Conservation (phyloP, 148 eudicot genomes). For the Bassia scoparia region DNA sequence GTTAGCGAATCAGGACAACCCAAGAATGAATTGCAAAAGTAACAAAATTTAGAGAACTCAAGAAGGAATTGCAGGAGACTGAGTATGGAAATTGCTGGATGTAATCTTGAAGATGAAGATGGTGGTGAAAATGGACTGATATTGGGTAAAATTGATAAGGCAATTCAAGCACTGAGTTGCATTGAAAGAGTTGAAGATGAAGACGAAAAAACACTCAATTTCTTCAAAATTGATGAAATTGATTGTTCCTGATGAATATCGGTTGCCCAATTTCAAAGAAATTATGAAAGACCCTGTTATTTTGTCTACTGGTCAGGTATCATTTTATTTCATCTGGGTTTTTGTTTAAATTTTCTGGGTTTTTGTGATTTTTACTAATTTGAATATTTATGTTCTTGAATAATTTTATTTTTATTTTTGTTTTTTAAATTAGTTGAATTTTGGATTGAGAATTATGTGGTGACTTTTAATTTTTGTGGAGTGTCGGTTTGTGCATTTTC, state of each 20-base stretch:
- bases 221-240: constrained; percentile 14
- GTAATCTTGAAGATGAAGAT: not conserved
- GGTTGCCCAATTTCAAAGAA: constrained; percentile 64
- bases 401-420: not conserved
- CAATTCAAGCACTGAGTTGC: constrained; percentile 25
- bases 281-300: constrained; percentile 82
- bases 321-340: not conserved
- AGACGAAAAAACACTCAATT: constrained; percentile 10
- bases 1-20: constrained; percentile 35
- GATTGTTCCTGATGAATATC: constrained; percentile 33
- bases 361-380: not conserved
- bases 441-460: not conserved
- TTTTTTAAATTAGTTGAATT: not conserved
- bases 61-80: constrained; percentile 5
- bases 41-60: constrained; percentile 37
- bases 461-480: not conserved
- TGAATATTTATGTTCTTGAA: not conserved
- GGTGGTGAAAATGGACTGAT: not conserved
- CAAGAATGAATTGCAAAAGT: constrained; percentile 55
- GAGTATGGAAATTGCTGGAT: not conserved
- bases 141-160: constrained; percentile 18
- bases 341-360: not conserved
- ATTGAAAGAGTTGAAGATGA: constrained; percentile 23
- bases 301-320: constrained; percentile 61
- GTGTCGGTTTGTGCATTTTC: constrained; percentile 24